Evolutionary conservation across 2,329 filamentous ascomycete species (phyloP).

Genomic region (Apiospora saccharicola): DNA sequence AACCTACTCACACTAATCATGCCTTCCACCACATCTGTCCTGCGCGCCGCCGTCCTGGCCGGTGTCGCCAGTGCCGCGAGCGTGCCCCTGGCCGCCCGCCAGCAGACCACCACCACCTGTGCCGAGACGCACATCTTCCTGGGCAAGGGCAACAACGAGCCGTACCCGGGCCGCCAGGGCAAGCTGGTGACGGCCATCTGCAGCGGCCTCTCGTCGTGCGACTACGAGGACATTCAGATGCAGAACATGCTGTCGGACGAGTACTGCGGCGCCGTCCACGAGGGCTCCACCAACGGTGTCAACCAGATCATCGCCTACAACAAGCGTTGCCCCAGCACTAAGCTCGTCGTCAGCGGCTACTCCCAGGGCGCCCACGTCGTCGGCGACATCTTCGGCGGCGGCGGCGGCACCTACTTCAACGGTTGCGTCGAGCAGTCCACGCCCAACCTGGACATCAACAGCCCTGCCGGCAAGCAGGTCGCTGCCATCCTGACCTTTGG

Average conservation of each 20-base stretch:
- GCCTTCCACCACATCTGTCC: conserved; percentile 21
- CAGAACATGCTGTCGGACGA: conserved; percentile 39
- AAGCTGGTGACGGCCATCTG: conserved; percentile 42
- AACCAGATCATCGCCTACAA: conserved; percentile 49
- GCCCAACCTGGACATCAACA: conserved; percentile 37
- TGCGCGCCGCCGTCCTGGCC: conserved; percentile 26
- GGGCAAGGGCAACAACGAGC: conserved; percentile 44
- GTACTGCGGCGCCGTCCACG: conserved; percentile 47
- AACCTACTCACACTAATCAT: conserved; percentile 14
- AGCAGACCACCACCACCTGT: conserved; percentile 29
- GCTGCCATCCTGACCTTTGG: conserved; percentile 45
- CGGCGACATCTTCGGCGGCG: conserved; percentile 46
- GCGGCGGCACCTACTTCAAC: conserved; percentile 45
- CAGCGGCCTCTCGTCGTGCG: conserved; percentile 33
- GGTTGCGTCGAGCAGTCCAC: conserved; percentile 38
- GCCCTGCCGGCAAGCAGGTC: conserved; percentile 43
- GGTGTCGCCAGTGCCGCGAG: conserved; percentile 15
- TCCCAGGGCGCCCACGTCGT: conserved; percentile 50
- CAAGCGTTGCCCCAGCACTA: conserved; percentile 48
- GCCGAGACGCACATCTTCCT: conserved; percentile 37
- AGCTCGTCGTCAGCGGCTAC: conserved; percentile 51
- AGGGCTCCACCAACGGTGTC: conserved; percentile 45
- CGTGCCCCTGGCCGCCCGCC: conserved; percentile 13
- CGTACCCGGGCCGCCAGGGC: conserved; percentile 44
- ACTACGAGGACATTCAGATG: conserved; percentile 42